phyloP scores from a whole-genome alignment of 1,284 basidiomycete genomes.

The Flammula alnicola region DNA sequence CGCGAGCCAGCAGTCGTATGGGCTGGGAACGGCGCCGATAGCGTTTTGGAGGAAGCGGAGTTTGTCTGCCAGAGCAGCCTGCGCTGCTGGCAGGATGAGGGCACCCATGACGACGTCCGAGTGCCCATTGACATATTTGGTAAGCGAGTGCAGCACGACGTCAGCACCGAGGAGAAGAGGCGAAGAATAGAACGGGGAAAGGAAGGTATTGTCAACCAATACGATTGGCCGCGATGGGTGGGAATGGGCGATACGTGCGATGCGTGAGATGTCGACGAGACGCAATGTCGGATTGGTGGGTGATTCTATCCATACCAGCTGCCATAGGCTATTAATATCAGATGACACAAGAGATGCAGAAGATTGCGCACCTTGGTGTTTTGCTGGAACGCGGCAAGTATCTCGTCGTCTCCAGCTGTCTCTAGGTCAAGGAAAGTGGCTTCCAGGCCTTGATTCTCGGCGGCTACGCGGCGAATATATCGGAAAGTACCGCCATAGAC shows the following conservation, averaged over 20 bases:
- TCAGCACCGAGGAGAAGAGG: slow-evolving; percentile 88
- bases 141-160: slow-evolving; percentile 80
- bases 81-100: slow-evolving; percentile 8
- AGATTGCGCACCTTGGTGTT: slow-evolving; percentile 77
- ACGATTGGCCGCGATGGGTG: slow-evolving; percentile 69
- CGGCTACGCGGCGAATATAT: slow-evolving; percentile 83
- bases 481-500: slow-evolving; percentile 94
- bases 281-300: slow-evolving; percentile 95
- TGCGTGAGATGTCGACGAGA: slow-evolving; percentile 77
- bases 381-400: slow-evolving; percentile 66
- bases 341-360: background rate
- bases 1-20: slow-evolving; percentile 92
- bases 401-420: slow-evolving; percentile 63
- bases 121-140: slow-evolving; percentile 95
- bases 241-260: slow-evolving; percentile 64
- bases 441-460: slow-evolving; percentile 72
- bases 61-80: slow-evolving; percentile 43
- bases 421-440: slow-evolving; percentile 90
- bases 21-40: slow-evolving; percentile 85
- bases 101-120: slow-evolving; percentile 65
- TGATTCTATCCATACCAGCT: slow-evolving; percentile 97
- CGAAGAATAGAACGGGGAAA: slow-evolving; percentile 91
- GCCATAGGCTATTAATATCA: background rate
- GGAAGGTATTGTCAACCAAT: slow-evolving; percentile 93
- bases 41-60: slow-evolving; percentile 94